Conservation (phyloP, 805 yeast species). For the Kockiozyma suomiensis region DNA sequence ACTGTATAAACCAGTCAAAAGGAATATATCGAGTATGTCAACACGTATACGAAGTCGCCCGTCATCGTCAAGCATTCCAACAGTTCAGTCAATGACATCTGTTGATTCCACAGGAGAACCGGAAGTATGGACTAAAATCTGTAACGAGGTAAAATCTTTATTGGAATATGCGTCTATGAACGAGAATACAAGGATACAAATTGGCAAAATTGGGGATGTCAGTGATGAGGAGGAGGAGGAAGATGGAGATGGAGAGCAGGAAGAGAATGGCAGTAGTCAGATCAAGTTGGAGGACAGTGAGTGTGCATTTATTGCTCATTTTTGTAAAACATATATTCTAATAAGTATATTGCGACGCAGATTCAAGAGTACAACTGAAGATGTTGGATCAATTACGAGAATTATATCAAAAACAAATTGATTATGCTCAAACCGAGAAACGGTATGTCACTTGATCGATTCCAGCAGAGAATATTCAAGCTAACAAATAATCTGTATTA, state of each 20-base stretch:
- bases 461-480: background rate
- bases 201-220: conserved; percentile 8
- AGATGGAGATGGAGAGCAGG: conserved; percentile 8
- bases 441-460: conserved; percentile 3
- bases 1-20: too few species aligned
- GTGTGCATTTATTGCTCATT: background rate
- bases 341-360: background rate
- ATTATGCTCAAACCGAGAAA: conserved; percentile 20
- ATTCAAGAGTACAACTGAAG: conserved; percentile 10
- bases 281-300: conserved; percentile 14
- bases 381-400: conserved; percentile 23
- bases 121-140: conserved; percentile 29
- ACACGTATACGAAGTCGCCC: conserved; percentile 27
- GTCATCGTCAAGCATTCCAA: conserved; percentile 7
- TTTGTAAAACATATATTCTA: background rate
- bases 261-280: background rate
- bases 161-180: conserved; percentile 15
- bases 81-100: background rate
- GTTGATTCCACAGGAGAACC: conserved; percentile 25
- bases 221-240: background rate
- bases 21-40: conserved; percentile 11
- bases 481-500: background rate
- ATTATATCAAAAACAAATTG: conserved; percentile 18
- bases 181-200: conserved; percentile 6
- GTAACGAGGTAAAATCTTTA: conserved; percentile 13